These are phyloP conservation scores for Solanum chacoense DNA, from an alignment of 305 asterid species.

Conservation along the genomic window DNA sequence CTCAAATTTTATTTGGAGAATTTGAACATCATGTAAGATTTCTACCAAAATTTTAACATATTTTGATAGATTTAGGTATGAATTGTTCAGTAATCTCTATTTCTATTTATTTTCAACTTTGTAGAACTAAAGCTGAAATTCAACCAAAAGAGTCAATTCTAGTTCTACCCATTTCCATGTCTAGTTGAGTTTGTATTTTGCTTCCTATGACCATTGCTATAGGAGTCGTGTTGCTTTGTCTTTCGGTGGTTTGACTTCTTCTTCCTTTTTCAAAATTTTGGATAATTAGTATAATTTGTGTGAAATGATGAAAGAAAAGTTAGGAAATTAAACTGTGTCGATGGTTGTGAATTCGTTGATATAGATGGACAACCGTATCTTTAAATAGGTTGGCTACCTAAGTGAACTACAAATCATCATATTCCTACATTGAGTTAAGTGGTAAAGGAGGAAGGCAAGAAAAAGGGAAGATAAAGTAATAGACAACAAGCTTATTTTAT, in stretches of 20 bases:
- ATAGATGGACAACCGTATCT: background rate
- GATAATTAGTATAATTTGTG: background rate
- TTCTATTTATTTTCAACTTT: no score
- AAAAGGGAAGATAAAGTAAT: background rate
- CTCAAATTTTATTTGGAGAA: background rate
- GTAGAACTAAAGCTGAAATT: no score
- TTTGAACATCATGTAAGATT: background rate
- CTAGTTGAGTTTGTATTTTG: background rate
- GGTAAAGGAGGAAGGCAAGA: background rate
- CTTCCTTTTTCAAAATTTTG: no score
- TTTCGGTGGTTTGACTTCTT: background rate
- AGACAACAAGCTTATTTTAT: background rate
- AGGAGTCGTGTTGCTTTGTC: no score
- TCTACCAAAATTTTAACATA: no score
- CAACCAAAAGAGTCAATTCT: no score
- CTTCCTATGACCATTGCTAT: background rate
- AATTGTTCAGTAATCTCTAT: background rate
- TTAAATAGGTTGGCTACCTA: background rate
- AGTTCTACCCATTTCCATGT: background rate
- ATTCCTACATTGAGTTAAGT: no score
- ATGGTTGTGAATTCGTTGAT: background rate
- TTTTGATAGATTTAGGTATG: background rate
- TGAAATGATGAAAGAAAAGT: background rate
- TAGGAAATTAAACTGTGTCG: background rate
- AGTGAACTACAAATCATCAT: background rate